These are phyloP conservation scores for Anastatica hierochuntica DNA, from an alignment of 345 rosid genomes.

Conservation along the genomic window DNA sequence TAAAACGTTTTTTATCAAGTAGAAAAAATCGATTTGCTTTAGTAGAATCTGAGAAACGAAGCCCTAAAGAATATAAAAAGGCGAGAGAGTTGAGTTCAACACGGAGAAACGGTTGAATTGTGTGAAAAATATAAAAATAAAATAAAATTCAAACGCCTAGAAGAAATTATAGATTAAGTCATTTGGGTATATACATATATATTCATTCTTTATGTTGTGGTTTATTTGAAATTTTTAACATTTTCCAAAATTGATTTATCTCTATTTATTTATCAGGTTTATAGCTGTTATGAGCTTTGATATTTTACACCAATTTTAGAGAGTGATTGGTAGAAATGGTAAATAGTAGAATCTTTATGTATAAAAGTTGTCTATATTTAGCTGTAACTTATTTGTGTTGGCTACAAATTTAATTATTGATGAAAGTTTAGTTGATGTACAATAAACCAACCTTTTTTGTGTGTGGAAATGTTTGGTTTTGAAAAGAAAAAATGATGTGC, in stretches of 20 bases:
- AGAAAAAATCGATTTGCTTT: constrained; percentile 14
- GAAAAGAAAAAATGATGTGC: too few species aligned
- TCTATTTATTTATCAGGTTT: neutral
- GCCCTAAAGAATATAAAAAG: constrained; percentile 20
- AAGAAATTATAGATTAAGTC: neutral
- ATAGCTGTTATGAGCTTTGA: neutral
- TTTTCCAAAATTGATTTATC: neutral
- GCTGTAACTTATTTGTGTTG: neutral
- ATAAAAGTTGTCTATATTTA: neutral
- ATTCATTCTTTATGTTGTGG: neutral
- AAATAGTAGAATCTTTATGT: neutral
- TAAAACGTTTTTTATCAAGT: neutral
- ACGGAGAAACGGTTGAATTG: constrained; percentile 35
- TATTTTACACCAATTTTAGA: neutral
- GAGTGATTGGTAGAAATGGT: neutral
- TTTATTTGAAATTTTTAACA: neutral
- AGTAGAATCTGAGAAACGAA: constrained; percentile 24
- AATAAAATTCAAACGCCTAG: neutral
- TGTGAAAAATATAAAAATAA: too few species aligned
- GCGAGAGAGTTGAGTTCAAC: constrained; percentile 61
- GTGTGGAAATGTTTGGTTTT: too few species aligned
- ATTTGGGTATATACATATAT: too few species aligned
- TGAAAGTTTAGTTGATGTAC: too few species aligned
- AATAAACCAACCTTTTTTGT: too few species aligned
- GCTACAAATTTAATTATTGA: neutral